phyloP scores from a whole-genome alignment of 1,284 basidiomycete genomes.

The Ustilago sp. region DNA sequence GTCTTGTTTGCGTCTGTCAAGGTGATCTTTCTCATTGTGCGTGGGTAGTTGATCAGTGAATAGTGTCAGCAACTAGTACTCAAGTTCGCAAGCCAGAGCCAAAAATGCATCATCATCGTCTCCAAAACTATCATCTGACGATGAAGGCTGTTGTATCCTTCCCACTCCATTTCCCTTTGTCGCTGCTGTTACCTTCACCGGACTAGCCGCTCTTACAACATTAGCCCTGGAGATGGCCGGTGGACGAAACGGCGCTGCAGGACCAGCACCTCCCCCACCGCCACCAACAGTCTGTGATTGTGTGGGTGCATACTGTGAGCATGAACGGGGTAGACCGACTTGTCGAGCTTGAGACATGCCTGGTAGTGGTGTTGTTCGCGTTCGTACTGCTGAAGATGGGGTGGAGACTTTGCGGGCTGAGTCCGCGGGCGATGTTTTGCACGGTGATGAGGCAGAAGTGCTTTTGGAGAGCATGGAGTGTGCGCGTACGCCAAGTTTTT shows the following conservation, averaged over 20 bases:
- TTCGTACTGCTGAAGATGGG: conserved; percentile 5
- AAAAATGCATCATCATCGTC: conserved; percentile 48
- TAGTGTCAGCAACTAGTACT: conserved; percentile 19
- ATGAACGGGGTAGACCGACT: conserved; percentile 34
- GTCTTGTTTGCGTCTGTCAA: no score
- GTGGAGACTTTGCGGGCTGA: conserved; percentile 8
- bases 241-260: conserved; percentile 42
- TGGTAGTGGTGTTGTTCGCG: conserved; percentile 17
- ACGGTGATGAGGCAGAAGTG: conserved; percentile 19
- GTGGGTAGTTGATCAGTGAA: neutral
- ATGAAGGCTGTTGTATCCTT: conserved; percentile 11
- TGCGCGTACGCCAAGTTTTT: conserved; percentile 41
- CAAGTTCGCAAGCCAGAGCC: conserved; percentile 41
- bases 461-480: conserved; percentile 22
- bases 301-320: conserved; percentile 26
- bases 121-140: conserved; percentile 47
- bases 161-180: neutral
- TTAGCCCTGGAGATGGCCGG: conserved; percentile 21
- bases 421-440: conserved; percentile 3
- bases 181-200: neutral
- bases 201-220: conserved; percentile 4
- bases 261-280: neutral
- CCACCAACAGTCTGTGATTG: conserved; percentile 4
- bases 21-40: no score
- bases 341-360: conserved; percentile 48